Evolutionary conservation across 495 filamentous ascomycete genomes (phyloP).

Genomic region (Aspergillus hancockii): DNA sequence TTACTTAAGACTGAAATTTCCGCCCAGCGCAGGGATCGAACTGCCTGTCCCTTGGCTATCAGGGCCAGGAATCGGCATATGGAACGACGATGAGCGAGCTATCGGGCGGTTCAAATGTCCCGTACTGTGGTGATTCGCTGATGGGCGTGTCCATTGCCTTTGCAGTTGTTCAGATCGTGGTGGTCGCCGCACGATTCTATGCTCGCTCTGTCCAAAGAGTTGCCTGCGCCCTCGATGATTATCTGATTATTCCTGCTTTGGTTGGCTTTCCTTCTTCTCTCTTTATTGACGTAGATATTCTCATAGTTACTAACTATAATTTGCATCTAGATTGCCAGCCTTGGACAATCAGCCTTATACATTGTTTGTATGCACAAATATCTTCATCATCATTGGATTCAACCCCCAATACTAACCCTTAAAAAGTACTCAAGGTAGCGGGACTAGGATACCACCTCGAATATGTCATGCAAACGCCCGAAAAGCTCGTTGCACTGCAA

Average conservation of each 20-base stretch:
- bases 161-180: conserved; percentile 21
- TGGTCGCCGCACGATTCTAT: conserved; percentile 31
- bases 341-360: conserved; percentile 18
- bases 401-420: background rate
- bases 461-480: conserved; percentile 17
- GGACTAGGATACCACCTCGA: conserved; percentile 22
- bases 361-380: conserved; percentile 19
- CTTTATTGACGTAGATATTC: background rate
- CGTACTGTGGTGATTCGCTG: conserved; percentile 16
- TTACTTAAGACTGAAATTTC: no score
- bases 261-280: conserved; percentile 6
- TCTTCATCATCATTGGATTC: background rate
- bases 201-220: conserved; percentile 29
- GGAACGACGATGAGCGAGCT: no score
- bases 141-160: conserved; percentile 20
- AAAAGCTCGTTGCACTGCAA: conserved; percentile 13
- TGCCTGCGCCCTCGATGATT: conserved; percentile 28
- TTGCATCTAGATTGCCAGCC: conserved; percentile 16
- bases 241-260: conserved; percentile 29
- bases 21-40: no score
- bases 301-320: background rate
- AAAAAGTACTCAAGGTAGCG: conserved; percentile 17
- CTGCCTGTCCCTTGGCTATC: no score
- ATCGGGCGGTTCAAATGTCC: background rate
- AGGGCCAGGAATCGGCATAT: no score